Percentiles rank a stretch among this genome's conserved stretches.
phyloP scores from a whole-genome alignment of 768 basidiomycete genomes.

The Lactarius akahatsu region DNA sequence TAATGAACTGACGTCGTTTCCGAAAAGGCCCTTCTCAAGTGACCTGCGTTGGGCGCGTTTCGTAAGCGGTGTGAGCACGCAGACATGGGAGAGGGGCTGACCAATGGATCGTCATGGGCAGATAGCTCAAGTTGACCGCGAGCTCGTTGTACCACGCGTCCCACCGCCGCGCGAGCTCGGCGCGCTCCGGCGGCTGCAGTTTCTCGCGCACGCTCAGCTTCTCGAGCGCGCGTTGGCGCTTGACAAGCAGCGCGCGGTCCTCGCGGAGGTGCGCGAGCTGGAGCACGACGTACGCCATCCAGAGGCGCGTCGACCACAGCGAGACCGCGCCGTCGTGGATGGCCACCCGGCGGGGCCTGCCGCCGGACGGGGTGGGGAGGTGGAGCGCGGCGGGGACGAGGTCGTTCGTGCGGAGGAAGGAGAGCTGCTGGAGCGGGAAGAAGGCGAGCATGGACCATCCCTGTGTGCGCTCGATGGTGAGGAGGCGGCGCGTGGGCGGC shows the following conservation, averaged over 20 bases:
- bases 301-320: slow-evolving; percentile 77
- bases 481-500: slow-evolving; percentile 65
- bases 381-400: slow-evolving; percentile 59
- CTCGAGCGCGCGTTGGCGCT: slow-evolving; percentile 53
- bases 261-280: slow-evolving; percentile 73
- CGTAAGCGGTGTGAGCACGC: not conserved
- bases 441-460: slow-evolving; percentile 76
- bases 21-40: slow-evolving; percentile 26
- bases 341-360: slow-evolving; percentile 37
- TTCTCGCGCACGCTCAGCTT: slow-evolving; percentile 32
- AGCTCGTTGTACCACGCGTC: slow-evolving; percentile 70
- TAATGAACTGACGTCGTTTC: slow-evolving; percentile 17
- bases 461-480: slow-evolving; percentile 77
- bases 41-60: slow-evolving; percentile 14
- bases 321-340: slow-evolving; percentile 51
- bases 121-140: slow-evolving; percentile 67
- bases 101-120: slow-evolving; percentile 89
- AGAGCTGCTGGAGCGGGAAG: slow-evolving; percentile 77
- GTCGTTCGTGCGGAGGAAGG: slow-evolving; percentile 60
- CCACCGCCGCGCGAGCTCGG: slow-evolving; percentile 59
- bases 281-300: slow-evolving; percentile 75
- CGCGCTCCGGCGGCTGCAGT: slow-evolving; percentile 56
- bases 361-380: slow-evolving; percentile 37
- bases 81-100: slow-evolving; percentile 35
- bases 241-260: slow-evolving; percentile 58